Base-by-base conservation (phyloP, 1,284 basidiomycete species). In the Ceratobasidium papillatum region DNA sequence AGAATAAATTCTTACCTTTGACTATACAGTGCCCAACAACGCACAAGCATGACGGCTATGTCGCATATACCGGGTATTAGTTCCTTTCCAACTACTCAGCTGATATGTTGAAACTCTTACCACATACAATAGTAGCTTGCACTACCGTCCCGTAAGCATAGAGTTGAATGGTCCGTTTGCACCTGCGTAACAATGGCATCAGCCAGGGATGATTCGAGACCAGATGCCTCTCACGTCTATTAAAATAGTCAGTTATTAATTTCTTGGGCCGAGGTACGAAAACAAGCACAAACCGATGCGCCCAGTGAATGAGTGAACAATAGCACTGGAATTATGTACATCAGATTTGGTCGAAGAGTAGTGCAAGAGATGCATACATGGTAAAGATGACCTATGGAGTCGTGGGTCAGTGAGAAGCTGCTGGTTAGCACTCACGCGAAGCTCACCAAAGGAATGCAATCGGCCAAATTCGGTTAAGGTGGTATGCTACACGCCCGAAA, bases 21-120 rank as follows among this genome's bases (percentile, higher is more conserved):
- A 19, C 34, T 45, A 54, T 68, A 68, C 34, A 68, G 30, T 2
- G 65, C 65, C 65, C 65, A 68, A 32, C 65, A 68, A 3, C 65
- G 65, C 11, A 68, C 34, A 12, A 56, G 17, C 34, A 68, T 66
- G 47, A 68, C 32, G 9, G 32, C 51, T 36, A 41, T n/a, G 36
- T 22, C 9, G 30, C n/a, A n/a, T n/a, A n/a, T 19, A 22, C 9
- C 12, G 22, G 14, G 12, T n/a, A 7, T 47, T 47, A 14, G 5
- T 41, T 19, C 22, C 19, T 11, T 32, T 14, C 5, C 32, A 14
- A 32, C 1, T 19, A 27, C 30, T 56, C 8, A 32, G 12, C 8
- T 9, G 27, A 32, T 9, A 32, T 47, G 5, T 11, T 38, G n/a
- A 27, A 19, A 36, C 2, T 1, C 52, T 36, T 54, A 68, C 65